These are phyloP conservation scores for Trichomonas tenax DNA, from an alignment of 208 protist species.

Conservation along the genomic window DNA sequence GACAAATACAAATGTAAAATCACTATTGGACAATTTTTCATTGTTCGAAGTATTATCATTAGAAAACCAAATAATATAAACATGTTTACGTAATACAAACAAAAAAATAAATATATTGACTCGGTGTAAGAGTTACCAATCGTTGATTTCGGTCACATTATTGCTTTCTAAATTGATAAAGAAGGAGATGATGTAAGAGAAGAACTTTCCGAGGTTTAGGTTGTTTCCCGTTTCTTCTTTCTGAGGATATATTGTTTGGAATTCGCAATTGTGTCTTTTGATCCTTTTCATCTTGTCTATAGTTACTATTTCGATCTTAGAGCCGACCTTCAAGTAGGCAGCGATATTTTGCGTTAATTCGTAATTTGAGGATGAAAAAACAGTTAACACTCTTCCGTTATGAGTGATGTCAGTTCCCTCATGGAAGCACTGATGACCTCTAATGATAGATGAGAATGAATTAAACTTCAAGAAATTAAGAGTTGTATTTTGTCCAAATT, in stretches of 20 bases:
- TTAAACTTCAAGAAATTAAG: not conserved
- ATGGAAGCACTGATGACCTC: not conserved
- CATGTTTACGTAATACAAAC: too few species aligned
- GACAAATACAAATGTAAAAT: too few species aligned
- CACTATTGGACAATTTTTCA: too few species aligned
- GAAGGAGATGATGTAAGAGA: too few species aligned
- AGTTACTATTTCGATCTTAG: not conserved
- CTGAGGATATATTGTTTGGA: not conserved
- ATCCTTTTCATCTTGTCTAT: not conserved
- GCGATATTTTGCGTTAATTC: not conserved
- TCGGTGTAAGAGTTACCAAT: too few species aligned
- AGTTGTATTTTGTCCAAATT: not conserved
- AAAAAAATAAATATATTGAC: too few species aligned
- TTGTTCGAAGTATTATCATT: too few species aligned
- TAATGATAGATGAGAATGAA: not conserved
- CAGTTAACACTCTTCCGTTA: not conserved
- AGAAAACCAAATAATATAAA: too few species aligned
- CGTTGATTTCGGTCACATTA: too few species aligned
- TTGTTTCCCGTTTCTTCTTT: not conserved
- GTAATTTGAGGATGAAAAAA: constrained; percentile 10
- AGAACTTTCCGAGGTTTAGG: too few species aligned
- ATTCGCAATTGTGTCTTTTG: not conserved
- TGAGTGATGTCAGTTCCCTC: not conserved
- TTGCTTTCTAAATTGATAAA: too few species aligned
- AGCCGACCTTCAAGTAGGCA: not conserved